Percentiles rank a stretch among this genome's conserved stretches.
Conservation (phyloP, 2,329 filamentous ascomycete species). For the Leptographium galeiforme region DNA sequence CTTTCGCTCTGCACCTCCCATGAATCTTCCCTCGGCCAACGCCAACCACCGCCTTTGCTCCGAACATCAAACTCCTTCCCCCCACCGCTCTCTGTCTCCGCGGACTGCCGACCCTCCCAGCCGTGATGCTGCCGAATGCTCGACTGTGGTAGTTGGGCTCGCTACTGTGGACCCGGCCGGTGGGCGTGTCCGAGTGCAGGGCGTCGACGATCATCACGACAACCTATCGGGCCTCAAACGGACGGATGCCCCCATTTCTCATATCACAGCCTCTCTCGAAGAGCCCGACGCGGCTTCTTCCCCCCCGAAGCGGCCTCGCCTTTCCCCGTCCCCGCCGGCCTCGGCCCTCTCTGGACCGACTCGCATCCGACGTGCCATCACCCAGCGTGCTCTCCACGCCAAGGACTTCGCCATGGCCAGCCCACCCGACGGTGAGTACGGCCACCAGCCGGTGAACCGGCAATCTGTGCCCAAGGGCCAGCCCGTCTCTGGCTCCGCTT, state of each 20-base stretch:
- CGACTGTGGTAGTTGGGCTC: background rate
- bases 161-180: background rate
- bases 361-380: background rate
- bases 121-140: background rate
- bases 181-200: background rate
- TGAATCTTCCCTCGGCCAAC: background rate
- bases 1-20: background rate
- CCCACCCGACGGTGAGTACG: slow-evolving; percentile 24
- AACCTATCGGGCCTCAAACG: background rate
- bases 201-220: background rate
- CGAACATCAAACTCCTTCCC: background rate
- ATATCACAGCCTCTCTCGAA: background rate
- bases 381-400: background rate
- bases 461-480: slow-evolving; percentile 41
- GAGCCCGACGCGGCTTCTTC: background rate
- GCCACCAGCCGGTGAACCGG: slow-evolving; percentile 33
- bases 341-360: background rate
- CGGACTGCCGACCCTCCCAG: background rate
- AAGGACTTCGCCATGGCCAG: slow-evolving; percentile 29
- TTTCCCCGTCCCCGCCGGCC: background rate
- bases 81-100: background rate
- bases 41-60: background rate
- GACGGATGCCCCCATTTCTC: background rate
- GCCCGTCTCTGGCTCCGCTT: slow-evolving; percentile 31
- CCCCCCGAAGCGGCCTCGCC: background rate